phyloP scores from a whole-genome alignment of 2,329 filamentous ascomycete genomes.

The Coniochaeta ligniaria region DNA sequence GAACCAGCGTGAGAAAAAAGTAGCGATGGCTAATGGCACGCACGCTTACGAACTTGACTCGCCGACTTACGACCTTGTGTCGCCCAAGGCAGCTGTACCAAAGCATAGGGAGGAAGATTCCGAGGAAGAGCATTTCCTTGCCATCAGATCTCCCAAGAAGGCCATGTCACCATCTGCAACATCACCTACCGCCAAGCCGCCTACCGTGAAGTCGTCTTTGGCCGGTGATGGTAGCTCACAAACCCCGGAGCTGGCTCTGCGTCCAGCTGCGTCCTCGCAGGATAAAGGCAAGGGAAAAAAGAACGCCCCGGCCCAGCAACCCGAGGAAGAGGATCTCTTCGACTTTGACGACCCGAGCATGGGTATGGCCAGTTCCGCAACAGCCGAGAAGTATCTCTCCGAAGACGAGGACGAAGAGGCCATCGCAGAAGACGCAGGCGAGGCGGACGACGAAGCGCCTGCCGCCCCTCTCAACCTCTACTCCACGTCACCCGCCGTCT shows the following conservation, averaged over 20 bases:
- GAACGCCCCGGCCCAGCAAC: not conserved
- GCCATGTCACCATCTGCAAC: not conserved
- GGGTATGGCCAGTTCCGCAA: not conserved
- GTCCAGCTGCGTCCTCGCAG: not conserved
- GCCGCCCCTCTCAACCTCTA: not conserved
- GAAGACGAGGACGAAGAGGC: slow-evolving; percentile 9
- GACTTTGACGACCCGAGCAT: slow-evolving; percentile 12
- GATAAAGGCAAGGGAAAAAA: not conserved
- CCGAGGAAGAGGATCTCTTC: slow-evolving; percentile 12
- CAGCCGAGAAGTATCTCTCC: slow-evolving; percentile 11
- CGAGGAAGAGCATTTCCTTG: slow-evolving; percentile 14
- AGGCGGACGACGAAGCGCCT: slow-evolving; percentile 2
- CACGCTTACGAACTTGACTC: not conserved
- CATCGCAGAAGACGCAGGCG: not conserved
- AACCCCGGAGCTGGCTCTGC: not conserved
- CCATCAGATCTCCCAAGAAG: slow-evolving; percentile 8
- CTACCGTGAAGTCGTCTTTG: not conserved
- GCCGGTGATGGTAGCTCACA: not conserved
- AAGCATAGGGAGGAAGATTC: slow-evolving; percentile 11
- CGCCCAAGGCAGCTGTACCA: not conserved
- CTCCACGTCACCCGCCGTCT: not conserved
- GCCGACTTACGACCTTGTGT: not conserved
- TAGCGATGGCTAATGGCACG: not conserved
- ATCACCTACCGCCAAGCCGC: not conserved
- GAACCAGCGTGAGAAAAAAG: slow-evolving; percentile 5